Conservation (phyloP, 306 rosid species). For the Pyrus betulifolia region DNA sequence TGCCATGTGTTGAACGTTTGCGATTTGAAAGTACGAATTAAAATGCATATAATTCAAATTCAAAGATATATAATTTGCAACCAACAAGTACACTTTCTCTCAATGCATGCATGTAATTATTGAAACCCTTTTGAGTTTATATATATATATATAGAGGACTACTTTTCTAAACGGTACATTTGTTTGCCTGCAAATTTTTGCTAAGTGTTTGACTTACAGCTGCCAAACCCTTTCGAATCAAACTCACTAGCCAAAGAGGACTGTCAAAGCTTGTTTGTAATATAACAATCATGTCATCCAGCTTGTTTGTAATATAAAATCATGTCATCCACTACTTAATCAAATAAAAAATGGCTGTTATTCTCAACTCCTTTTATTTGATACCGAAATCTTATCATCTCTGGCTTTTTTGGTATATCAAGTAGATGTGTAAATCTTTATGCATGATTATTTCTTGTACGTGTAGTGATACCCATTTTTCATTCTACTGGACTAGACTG, state of each 20-base stretch:
- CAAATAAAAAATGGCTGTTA: not conserved
- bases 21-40: not conserved
- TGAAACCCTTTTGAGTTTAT: not conserved
- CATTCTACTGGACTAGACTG: not conserved
- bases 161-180: not conserved
- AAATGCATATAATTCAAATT: not conserved
- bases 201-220: not conserved
- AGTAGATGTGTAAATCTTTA: not conserved
- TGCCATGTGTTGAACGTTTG: not conserved
- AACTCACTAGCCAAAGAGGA: not conserved
- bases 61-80: not conserved
- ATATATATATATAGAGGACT: not conserved
- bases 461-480: not conserved
- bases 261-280: not conserved
- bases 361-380: not conserved
- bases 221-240: not conserved
- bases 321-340: not conserved
- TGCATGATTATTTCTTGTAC: not conserved
- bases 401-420: not conserved
- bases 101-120: not conserved
- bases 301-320: not conserved
- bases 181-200: not conserved
- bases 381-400: constrained; percentile 1
- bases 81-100: not conserved
- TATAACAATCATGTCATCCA: not conserved